Conservation (phyloP, 352 stramenopile species). For the Elongisporangium senticosum region DNA sequence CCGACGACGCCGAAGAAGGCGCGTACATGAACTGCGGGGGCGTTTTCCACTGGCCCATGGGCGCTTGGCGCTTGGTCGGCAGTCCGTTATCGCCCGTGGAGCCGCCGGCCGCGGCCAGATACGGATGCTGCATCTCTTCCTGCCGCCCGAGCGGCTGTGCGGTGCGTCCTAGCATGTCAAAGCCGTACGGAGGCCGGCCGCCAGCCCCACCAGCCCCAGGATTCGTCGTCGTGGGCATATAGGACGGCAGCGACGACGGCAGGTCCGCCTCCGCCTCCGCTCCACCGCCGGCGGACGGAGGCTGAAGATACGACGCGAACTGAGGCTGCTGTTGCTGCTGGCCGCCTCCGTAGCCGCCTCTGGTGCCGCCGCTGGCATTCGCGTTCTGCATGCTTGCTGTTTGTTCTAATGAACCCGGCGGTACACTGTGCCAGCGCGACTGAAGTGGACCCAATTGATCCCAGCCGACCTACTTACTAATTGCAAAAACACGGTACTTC, state of each 20-base stretch:
- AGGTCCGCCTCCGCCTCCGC: slow-evolving; percentile 45
- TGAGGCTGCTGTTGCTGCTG: slow-evolving; percentile 1
- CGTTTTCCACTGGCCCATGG: slow-evolving; percentile 57
- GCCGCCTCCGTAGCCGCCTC: not conserved
- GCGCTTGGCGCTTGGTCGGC: slow-evolving; percentile 38
- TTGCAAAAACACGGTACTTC: slow-evolving; percentile 1
- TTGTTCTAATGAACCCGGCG: slow-evolving; percentile 1
- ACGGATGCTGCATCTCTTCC: slow-evolving; percentile 11
- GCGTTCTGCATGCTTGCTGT: slow-evolving; percentile 17
- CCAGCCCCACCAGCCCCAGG: not conserved
- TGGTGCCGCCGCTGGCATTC: slow-evolving; percentile 1
- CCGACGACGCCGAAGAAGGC: not conserved
- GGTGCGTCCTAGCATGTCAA: slow-evolving; percentile 23
- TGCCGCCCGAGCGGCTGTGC: slow-evolving; percentile 12
- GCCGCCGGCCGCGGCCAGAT: not conserved
- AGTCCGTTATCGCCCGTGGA: slow-evolving; percentile 6
- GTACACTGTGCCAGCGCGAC: slow-evolving; percentile 1
- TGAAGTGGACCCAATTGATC: not conserved
- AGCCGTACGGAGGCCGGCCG: slow-evolving; percentile 20
- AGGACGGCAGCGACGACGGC: slow-evolving; percentile 69
- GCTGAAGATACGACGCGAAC: slow-evolving; percentile 8
- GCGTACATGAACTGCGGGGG: slow-evolving; percentile 51
- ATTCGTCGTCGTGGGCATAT: slow-evolving; percentile 38
- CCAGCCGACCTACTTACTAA: not conserved
- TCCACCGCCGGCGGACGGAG: not conserved